Percentiles rank a stretch among this genome's conserved stretches.
Conservation (phyloP, 1,139 yeast species). For the Candida freyschussii region DNA sequence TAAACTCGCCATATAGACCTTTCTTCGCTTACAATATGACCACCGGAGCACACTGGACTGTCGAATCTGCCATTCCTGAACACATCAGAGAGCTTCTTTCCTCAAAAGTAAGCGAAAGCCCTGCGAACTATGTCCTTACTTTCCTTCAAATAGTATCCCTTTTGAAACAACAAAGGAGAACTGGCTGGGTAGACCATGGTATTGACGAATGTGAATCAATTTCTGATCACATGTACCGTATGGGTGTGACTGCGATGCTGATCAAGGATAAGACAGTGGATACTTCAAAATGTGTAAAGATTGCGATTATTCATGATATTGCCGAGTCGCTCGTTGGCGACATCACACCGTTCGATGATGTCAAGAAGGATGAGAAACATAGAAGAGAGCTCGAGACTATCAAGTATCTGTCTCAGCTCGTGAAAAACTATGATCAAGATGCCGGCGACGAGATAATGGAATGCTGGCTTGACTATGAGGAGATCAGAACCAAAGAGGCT, state of each 20-base stretch:
- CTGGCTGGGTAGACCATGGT: slow-evolving; percentile 89
- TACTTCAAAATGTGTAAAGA: slow-evolving; percentile 65
- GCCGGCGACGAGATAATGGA: slow-evolving; percentile 67
- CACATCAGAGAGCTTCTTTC: slow-evolving; percentile 40
- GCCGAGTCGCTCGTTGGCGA: slow-evolving; percentile 95
- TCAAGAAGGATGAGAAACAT: slow-evolving; percentile 71
- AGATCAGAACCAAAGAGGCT: slow-evolving; percentile 76
- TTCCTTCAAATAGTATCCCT: slow-evolving; percentile 74
- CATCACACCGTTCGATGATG: slow-evolving; percentile 79
- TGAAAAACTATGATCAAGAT: slow-evolving; percentile 55
- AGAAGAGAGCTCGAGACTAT: slow-evolving; percentile 76
- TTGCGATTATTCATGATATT: slow-evolving; percentile 87
- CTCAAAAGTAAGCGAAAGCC: slow-evolving; percentile 15
- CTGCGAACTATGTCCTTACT: slow-evolving; percentile 50
- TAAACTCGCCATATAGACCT: no score
- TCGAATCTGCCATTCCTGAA: slow-evolving; percentile 53
- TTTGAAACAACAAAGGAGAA: slow-evolving; percentile 76
- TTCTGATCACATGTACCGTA: slow-evolving; percentile 95
- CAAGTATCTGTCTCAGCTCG: slow-evolving; percentile 54
- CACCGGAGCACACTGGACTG: slow-evolving; percentile 44
- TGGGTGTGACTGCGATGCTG: slow-evolving; percentile 80
- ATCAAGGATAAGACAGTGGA: slow-evolving; percentile 48
- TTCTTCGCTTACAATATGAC: no score
- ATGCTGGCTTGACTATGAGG: slow-evolving; percentile 89
- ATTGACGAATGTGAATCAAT: slow-evolving; percentile 66